These are phyloP conservation scores for Saccharomycopsis hybrid DNA, from an alignment of 1,139 yeast species.

Conservation along the genomic window DNA sequence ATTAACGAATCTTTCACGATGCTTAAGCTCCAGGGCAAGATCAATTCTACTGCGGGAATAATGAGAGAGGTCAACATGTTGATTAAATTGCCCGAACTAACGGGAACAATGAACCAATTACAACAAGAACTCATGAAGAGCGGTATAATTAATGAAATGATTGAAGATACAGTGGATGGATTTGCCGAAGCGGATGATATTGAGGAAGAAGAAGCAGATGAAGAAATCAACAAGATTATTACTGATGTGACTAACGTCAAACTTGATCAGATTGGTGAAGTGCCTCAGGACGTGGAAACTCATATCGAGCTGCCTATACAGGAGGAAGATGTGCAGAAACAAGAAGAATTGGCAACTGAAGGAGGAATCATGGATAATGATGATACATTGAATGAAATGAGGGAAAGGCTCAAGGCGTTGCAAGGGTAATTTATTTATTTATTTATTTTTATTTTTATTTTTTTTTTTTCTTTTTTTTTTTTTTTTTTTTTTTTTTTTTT, in stretches of 20 bases:
- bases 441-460: no score
- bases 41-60: slow-evolving; percentile 70
- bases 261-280: slow-evolving; percentile 42
- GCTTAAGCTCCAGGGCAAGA: slow-evolving; percentile 74
- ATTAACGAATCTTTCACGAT: slow-evolving; percentile 89
- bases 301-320: slow-evolving; percentile 32
- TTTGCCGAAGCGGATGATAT: slow-evolving; percentile 57
- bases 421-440: slow-evolving; percentile 57
- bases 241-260: slow-evolving; percentile 42
- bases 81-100: slow-evolving; percentile 72
- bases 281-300: slow-evolving; percentile 28
- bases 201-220: slow-evolving; percentile 61
- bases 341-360: slow-evolving; percentile 28
- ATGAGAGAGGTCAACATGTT: slow-evolving; percentile 87
- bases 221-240: slow-evolving; percentile 47
- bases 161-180: slow-evolving; percentile 75
- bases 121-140: slow-evolving; percentile 85
- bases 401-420: slow-evolving; percentile 78
- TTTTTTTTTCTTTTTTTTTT: no score
- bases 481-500: no score
- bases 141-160: slow-evolving; percentile 93
- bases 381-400: slow-evolving; percentile 74
- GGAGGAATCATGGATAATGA: slow-evolving; percentile 41
- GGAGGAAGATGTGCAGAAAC: slow-evolving; percentile 39
- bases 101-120: slow-evolving; percentile 78